Base-by-base conservation (phyloP, 1,139 yeast species). In the Arxiozyma slooffiae region DNA sequence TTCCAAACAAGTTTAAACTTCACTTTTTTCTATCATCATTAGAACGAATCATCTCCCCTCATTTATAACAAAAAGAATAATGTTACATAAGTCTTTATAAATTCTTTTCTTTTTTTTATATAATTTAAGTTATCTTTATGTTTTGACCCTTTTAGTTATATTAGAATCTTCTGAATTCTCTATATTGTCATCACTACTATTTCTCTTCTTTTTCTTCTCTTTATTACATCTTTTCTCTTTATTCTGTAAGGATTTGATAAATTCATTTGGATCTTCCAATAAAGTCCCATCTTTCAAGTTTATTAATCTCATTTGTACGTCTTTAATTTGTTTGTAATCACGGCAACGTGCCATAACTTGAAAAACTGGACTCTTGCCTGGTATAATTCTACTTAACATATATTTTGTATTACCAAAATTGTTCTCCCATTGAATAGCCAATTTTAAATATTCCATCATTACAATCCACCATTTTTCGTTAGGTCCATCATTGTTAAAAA, bases 321-420 rank as follows among this genome's bases (percentile, higher is more conserved):
- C 55, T 17, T 56, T 62, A 51, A 85, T 67, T 44, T 80, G 84
- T 16, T 76, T 79, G 50, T 73, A 69, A 2, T 78, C 72, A 62
- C 81, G 87, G 42, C 80, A 71, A 55, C 75, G 76, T 39, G 83
- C 74, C 47, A 87, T 69, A 48, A 69, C 59, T 58, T 79, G 82
- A 63, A 84, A 85, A 48, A 79, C 72, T 18, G 74, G 72, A 4
- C 81, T 78, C 63, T 82, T 85, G 0, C 96, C 95, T 0, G 96
- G 96, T 4, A 88, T 73, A 69, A 87, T 81, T 60, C 89, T 80
- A 45, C 81, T 72, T 46, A 90, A 62, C 70, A 94, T 80, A 66
- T 82, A 92, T 69, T 92, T 92, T 5, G 95, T 78, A 62, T 87
- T 88, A 20, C 87, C 74, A 23, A 77, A 68, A 57, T 77, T 78